Conservation (phyloP, 768 basidiomycete species). For the Phanerochaete sordida region DNA sequence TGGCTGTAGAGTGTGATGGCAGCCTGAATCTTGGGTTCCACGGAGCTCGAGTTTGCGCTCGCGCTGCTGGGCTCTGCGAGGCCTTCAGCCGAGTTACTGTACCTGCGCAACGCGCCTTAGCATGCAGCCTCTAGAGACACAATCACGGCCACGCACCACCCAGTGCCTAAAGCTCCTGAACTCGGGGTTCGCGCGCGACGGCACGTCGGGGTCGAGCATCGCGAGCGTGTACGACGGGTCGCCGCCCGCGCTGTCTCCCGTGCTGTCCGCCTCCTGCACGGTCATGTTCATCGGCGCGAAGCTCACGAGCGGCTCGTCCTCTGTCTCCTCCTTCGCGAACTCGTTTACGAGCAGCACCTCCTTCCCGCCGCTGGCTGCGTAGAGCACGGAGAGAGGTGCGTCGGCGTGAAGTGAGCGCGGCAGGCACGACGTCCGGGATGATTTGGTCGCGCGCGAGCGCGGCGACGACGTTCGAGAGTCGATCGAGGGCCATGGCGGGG, state of each 20-base stretch:
- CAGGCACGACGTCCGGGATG: conserved; percentile 45
- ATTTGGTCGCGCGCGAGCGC: conserved; percentile 36
- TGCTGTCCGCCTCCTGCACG: conserved; percentile 16
- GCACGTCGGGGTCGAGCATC: conserved; percentile 34
- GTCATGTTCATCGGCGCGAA: conserved; percentile 38
- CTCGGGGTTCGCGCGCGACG: conserved; percentile 20
- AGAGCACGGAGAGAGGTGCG: conserved; percentile 41
- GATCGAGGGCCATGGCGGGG: conserved; percentile 22
- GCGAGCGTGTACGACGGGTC: conserved; percentile 36
- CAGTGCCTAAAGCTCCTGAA: conserved; percentile 28
- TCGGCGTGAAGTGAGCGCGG: conserved; percentile 29
- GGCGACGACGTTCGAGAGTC: conserved; percentile 30
- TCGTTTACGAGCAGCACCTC: conserved; percentile 38
- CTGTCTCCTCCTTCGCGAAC: conserved; percentile 33
- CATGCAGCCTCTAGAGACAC: too few relatives aligned
- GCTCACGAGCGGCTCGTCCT: conserved; percentile 47
- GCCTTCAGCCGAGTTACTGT: conserved; percentile 37
- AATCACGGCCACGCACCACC: conserved; percentile 26
- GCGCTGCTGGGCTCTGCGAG: conserved; percentile 23
- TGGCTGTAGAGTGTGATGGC: conserved; percentile 54
- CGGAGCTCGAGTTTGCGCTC: conserved; percentile 30
- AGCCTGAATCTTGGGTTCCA: conserved; percentile 39
- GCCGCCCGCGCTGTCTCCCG: not conserved
- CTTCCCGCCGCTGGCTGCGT: conserved; percentile 36
- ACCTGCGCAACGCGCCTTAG: conserved; percentile 23